Conservation (phyloP, 1,284 basidiomycete species). For the Thecaphora thlaspeos region DNA sequence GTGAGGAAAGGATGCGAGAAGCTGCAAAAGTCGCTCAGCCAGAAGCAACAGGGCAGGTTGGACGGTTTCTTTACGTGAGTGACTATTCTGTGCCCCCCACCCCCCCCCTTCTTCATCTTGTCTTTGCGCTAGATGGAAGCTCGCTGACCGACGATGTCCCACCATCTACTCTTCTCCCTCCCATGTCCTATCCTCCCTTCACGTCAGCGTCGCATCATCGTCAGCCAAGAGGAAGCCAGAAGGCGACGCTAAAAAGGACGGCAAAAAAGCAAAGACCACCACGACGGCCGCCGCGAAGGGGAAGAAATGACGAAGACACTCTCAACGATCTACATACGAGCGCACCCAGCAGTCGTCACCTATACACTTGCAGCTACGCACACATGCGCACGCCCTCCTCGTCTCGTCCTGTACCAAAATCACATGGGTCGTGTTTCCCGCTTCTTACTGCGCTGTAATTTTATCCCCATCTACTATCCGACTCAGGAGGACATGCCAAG, state of each 20-base stretch:
- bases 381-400: too few species aligned
- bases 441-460: too few species aligned
- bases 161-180: not conserved
- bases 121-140: too few species aligned
- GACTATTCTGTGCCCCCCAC: not conserved
- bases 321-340: too few species aligned
- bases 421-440: too few species aligned
- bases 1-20: conserved; percentile 94
- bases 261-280: conserved; percentile 21
- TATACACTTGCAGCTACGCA: too few species aligned
- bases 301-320: too few species aligned
- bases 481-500: too few species aligned
- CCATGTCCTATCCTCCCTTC: not conserved
- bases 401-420: too few species aligned
- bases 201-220: conserved; percentile 3
- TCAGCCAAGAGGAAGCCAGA: conserved; percentile 29
- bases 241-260: conserved; percentile 31
- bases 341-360: too few species aligned
- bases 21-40: conserved; percentile 77
- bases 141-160: not conserved
- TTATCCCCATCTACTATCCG: too few species aligned
- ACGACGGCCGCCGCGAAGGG: too few species aligned
- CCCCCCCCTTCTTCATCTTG: not conserved
- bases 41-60: conserved; percentile 92
- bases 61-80: conserved; percentile 78